These are phyloP conservation scores for Aspergillus terreus DNA, from an alignment of 2,329 filamentous ascomycete genomes.

Conservation along the genomic window DNA sequence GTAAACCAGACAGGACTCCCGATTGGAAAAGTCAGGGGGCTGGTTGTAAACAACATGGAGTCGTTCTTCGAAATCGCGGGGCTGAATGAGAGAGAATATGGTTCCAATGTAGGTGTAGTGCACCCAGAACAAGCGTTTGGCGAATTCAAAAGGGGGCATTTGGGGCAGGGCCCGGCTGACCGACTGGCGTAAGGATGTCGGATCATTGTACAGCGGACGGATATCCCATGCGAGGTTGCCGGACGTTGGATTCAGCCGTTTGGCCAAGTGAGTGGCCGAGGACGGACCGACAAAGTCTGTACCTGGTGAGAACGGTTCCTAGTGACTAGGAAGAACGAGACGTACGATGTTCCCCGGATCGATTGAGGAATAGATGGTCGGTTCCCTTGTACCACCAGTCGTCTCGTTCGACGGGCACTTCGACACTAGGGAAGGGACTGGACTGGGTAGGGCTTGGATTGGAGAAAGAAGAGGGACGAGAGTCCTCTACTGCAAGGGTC, in stretches of 20 bases:
- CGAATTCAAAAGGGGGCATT: constrained; percentile 50
- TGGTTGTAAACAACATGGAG: constrained; percentile 45
- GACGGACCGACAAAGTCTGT: constrained; percentile 33
- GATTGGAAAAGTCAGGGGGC: constrained; percentile 41
- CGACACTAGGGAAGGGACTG: constrained; percentile 17
- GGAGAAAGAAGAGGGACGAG: constrained; percentile 1
- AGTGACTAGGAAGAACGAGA: neutral
- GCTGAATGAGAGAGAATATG: constrained; percentile 53
- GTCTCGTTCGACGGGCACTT: constrained; percentile 27
- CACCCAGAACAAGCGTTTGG: constrained; percentile 48
- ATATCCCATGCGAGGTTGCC: constrained; percentile 35
- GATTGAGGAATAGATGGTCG: constrained; percentile 32
- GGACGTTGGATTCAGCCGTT: constrained; percentile 31
- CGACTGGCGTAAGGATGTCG: constrained; percentile 26
- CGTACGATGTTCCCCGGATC: constrained; percentile 35
- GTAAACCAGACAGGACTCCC: constrained; percentile 48
- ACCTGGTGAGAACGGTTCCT: no score
- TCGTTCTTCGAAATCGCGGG: constrained; percentile 45
- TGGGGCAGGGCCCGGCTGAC: constrained; percentile 29
- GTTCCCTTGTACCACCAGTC: constrained; percentile 40
- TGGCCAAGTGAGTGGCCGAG: constrained; percentile 33
- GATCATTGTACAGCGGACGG: constrained; percentile 33
- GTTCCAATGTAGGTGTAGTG: constrained; percentile 57
- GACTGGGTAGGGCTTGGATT: constrained; percentile 13
- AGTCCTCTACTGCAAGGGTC: neutral